These are phyloP conservation scores for Funneliformis geosporum DNA, from an alignment of 192 early-diverging fungal genomes.

Conservation along the genomic window DNA sequence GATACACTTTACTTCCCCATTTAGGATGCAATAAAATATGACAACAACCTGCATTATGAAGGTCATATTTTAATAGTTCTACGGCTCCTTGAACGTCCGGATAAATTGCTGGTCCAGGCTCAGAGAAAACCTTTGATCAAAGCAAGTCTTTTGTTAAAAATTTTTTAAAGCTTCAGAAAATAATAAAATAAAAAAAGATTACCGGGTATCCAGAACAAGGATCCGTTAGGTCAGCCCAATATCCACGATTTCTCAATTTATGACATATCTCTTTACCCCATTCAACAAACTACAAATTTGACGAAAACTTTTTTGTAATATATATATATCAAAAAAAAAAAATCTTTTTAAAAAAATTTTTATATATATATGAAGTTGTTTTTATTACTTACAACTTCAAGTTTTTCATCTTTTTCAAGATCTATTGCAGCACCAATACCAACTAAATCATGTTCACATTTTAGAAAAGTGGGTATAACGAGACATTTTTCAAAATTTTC, in stretches of 20 bases:
- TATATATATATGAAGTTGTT: no score
- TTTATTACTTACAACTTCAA: conserved; percentile 63
- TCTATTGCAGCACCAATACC: conserved; percentile 69
- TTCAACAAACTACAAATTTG: conserved; percentile 59
- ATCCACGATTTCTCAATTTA: conserved; percentile 54
- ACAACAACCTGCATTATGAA: conserved; percentile 81
- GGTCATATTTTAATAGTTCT: conserved; percentile 72
- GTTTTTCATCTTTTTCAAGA: conserved; percentile 77
- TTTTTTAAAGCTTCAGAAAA: conserved; percentile 1
- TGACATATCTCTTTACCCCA: conserved; percentile 66
- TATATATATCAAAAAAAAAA: no score
- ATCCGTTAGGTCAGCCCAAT: conserved; percentile 92
- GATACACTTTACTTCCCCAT: conserved; percentile 92
- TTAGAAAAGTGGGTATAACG: conserved; percentile 83
- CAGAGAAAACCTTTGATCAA: conserved; percentile 53
- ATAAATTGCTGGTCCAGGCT: conserved; percentile 74
- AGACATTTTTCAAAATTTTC: conserved; percentile 53
- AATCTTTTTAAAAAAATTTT: neutral
- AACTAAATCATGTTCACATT: conserved; percentile 74
- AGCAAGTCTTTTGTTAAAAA: neutral
- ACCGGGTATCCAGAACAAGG: conserved; percentile 86
- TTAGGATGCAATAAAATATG: conserved; percentile 80
- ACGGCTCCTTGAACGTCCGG: conserved; percentile 88
- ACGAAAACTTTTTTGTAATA: no score
- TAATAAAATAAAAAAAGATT: conserved; percentile 35